Percentiles rank a stretch among this genome's conserved stretches.
These are phyloP conservation scores for Juncus inflexus DNA, from an alignment of 176 grass and related monocot genomes.

Conservation along the genomic window DNA sequence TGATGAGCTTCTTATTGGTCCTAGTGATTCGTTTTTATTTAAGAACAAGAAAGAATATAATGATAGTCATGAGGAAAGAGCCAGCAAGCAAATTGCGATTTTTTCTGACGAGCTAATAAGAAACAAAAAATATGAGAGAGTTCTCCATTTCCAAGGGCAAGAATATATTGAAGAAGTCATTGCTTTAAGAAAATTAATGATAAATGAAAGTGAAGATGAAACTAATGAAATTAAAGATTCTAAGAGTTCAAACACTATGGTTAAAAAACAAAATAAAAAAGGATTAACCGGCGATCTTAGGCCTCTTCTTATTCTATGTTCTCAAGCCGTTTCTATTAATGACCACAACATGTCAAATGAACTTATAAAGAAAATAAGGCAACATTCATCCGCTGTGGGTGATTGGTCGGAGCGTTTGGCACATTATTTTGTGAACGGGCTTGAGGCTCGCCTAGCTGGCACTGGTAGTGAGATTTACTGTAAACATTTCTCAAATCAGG, in stretches of 20 bases:
- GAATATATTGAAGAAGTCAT: constrained; percentile 4
- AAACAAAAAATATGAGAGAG: constrained; percentile 42
- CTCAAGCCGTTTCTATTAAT: constrained; percentile 36
- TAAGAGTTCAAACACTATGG: constrained; percentile 6
- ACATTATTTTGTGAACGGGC: constrained; percentile 43
- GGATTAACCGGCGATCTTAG: constrained; percentile 34
- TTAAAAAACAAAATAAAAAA: constrained; percentile 18
- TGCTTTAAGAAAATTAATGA: constrained; percentile 25
- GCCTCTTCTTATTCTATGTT: constrained; percentile 41
- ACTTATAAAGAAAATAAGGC: constrained; percentile 45
- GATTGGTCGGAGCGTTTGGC: constrained; percentile 51
- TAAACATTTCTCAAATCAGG: constrained; percentile 30
- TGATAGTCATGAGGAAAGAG: constrained; percentile 31
- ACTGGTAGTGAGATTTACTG: constrained; percentile 39
- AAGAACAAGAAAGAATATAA: constrained; percentile 16
- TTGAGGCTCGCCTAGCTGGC: constrained; percentile 61
- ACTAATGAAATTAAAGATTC: not conserved
- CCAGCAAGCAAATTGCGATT: constrained; percentile 39
- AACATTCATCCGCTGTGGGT: constrained; percentile 36
- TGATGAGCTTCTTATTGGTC: constrained; percentile 28
- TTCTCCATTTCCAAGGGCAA: constrained; percentile 34
- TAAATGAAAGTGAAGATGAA: constrained; percentile 23
- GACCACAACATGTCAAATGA: constrained; percentile 25
- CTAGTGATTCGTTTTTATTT: constrained; percentile 3
- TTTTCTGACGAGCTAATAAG: constrained; percentile 26